Evolutionary conservation across 208 protist genomes (phyloP).

Genomic region (Eutreptiella sp.): DNA sequence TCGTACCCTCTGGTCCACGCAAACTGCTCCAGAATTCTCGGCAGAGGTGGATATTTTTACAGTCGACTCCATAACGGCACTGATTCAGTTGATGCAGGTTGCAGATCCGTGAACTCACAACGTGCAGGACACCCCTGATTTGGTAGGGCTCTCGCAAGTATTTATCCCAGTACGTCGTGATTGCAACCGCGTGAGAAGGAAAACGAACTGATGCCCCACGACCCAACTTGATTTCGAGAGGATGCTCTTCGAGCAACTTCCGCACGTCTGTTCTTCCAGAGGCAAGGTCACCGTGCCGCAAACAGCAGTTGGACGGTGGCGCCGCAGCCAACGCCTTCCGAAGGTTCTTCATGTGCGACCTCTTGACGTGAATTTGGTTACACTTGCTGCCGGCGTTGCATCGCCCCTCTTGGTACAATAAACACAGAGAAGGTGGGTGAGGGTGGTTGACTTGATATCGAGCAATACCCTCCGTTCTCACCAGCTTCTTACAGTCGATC

Average conservation of each 20-base stretch:
- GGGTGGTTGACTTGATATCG: too few species aligned
- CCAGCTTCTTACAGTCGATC: too few species aligned
- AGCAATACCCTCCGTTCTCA: too few species aligned
- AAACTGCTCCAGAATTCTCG: constrained; percentile 1
- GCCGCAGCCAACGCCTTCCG: constrained; percentile 10
- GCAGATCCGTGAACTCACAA: constrained; percentile 11
- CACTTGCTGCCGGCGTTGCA: constrained; percentile 25
- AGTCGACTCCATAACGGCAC: constrained; percentile 33
- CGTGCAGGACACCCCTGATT: neutral
- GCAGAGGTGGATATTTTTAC: constrained; percentile 31
- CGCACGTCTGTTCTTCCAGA: neutral
- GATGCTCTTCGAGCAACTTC: neutral
- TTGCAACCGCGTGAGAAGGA: neutral
- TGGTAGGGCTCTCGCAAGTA: neutral
- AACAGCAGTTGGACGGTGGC: constrained; percentile 5
- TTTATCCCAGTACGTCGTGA: neutral
- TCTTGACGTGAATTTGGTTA: constrained; percentile 26
- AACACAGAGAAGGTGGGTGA: too few species aligned
- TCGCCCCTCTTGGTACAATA: constrained; percentile 16
- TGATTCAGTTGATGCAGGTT: constrained; percentile 11
- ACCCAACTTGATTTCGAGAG: too few species aligned
- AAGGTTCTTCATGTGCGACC: constrained; percentile 1
- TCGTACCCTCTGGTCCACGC: too few species aligned
- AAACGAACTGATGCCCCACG: too few species aligned
- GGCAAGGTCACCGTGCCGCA: neutral